Percentiles rank a stretch among this genome's conserved stretches.
phyloP scores from a whole-genome alignment of 192 early-diverging fungal genomes.

The Phlyctochytrium bullatum region DNA sequence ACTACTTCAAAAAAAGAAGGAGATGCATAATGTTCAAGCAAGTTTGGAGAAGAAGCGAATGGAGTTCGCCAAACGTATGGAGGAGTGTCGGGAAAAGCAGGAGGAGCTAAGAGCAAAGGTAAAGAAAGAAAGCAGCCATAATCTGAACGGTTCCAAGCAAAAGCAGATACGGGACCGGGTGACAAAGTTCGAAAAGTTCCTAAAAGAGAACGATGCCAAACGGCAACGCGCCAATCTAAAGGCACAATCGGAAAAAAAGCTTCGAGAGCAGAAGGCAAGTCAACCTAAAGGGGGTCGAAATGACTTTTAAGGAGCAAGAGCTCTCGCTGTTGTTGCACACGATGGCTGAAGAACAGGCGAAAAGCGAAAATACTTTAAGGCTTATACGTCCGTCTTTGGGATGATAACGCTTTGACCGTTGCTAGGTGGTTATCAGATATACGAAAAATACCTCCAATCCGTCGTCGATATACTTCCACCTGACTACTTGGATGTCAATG shows the following conservation, averaged over 20 bases:
- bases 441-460: slow-evolving; percentile 56
- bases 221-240: slow-evolving; percentile 57
- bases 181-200: slow-evolving; percentile 64
- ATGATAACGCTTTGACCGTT: slow-evolving; percentile 4
- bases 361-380: slow-evolving; percentile 40
- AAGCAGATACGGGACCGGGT: slow-evolving; percentile 61
- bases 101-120: slow-evolving; percentile 58
- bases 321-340: slow-evolving; percentile 32
- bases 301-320: slow-evolving; percentile 47
- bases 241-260: slow-evolving; percentile 52
- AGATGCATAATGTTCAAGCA: slow-evolving; percentile 54
- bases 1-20: slow-evolving; percentile 59
- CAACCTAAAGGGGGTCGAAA: background rate
- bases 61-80: slow-evolving; percentile 64
- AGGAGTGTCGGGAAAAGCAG: slow-evolving; percentile 61
- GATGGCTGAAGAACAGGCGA: slow-evolving; percentile 43
- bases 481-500: slow-evolving; percentile 60
- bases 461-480: slow-evolving; percentile 56
- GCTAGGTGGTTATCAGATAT: slow-evolving; percentile 53
- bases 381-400: slow-evolving; percentile 45
- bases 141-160: slow-evolving; percentile 42
- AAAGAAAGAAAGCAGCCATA: background rate
- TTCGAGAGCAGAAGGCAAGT: slow-evolving; percentile 52
- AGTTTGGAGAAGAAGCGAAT: slow-evolving; percentile 51
- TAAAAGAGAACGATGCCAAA: slow-evolving; percentile 67